Percentiles rank a stretch among this genome's conserved stretches.
These are phyloP conservation scores for Ustilago esculenta DNA, from an alignment of 1,284 basidiomycete genomes.

Conservation along the genomic window DNA sequence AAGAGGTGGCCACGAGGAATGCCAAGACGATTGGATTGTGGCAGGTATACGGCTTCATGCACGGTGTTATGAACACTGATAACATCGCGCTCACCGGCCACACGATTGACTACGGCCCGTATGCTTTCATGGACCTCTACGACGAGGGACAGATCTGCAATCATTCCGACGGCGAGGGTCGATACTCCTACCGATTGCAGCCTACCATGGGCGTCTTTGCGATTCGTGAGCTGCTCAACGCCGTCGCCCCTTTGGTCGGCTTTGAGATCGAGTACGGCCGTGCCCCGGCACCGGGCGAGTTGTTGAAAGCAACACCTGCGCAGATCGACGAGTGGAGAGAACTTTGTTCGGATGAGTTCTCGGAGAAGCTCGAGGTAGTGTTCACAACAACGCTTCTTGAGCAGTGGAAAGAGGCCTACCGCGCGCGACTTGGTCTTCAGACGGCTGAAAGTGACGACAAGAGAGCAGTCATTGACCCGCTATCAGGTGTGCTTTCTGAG, in stretches of 20 bases:
- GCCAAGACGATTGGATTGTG: constrained; percentile 90
- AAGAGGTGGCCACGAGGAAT: constrained; percentile 76
- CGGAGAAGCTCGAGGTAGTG: constrained; percentile 40
- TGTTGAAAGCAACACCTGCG: constrained; percentile 19
- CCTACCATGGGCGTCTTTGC: constrained; percentile 70
- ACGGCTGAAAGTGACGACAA: constrained; percentile 29
- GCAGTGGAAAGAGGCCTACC: constrained; percentile 56
- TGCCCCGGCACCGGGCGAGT: constrained; percentile 59
- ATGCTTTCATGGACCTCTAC: constrained; percentile 82
- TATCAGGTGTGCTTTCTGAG: constrained; percentile 32
- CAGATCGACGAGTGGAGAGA: constrained; percentile 52
- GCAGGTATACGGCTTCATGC: constrained; percentile 73
- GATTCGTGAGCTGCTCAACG: constrained; percentile 30
- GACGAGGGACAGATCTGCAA: constrained; percentile 89
- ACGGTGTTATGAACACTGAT: constrained; percentile 91
- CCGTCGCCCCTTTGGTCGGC: constrained; percentile 42
- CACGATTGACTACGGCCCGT: constrained; percentile 84
- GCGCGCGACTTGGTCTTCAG: constrained; percentile 46
- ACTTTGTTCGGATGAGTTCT: constrained; percentile 33
- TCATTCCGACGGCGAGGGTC: constrained; percentile 84
- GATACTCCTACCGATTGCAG: constrained; percentile 79
- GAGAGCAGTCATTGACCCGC: constrained; percentile 33
- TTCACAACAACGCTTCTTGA: constrained; percentile 47
- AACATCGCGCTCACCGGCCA: constrained; percentile 79
- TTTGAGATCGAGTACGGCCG: constrained; percentile 63